Evolutionary conservation across 208 protist genomes (phyloP).

Genomic region (Sergeia podlipaevii): DNA sequence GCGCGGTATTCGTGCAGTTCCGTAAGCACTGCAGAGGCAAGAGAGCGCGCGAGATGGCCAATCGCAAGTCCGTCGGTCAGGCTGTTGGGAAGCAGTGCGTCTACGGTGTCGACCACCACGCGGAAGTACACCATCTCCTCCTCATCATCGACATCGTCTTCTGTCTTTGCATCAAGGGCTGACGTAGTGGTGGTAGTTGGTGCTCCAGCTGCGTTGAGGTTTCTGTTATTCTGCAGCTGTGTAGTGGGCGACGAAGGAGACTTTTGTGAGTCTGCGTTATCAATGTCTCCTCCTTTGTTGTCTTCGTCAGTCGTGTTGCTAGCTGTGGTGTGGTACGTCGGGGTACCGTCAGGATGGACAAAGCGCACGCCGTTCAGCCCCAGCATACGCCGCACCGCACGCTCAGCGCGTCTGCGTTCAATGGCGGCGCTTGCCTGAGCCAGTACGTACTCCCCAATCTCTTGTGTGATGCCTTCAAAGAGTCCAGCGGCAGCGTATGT

Average conservation of each 20-base stretch:
- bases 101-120: constrained; percentile 10
- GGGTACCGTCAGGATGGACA: constrained; percentile 3
- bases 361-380: constrained; percentile 8
- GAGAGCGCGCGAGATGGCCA: constrained; percentile 1
- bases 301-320: no score
- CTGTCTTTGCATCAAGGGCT: no score
- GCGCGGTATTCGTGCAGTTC: background rate
- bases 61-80: constrained; percentile 13
- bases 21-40: background rate
- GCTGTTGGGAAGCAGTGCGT: constrained; percentile 4
- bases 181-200: background rate
- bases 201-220: background rate
- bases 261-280: no score
- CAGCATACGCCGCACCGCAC: constrained; percentile 14
- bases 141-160: constrained; percentile 26
- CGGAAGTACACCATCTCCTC: constrained; percentile 23
- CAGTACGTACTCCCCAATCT: constrained; percentile 12
- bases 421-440: constrained; percentile 6
- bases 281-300: no score
- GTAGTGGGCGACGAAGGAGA: constrained; percentile 2
- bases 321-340: no score
- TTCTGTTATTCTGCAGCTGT: background rate
- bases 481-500: constrained; percentile 13
- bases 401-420: constrained; percentile 8
- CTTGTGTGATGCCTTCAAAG: constrained; percentile 15